Conservation (phyloP, 495 filamentous ascomycete species). For the Staphylotrichum tortipilum region DNA sequence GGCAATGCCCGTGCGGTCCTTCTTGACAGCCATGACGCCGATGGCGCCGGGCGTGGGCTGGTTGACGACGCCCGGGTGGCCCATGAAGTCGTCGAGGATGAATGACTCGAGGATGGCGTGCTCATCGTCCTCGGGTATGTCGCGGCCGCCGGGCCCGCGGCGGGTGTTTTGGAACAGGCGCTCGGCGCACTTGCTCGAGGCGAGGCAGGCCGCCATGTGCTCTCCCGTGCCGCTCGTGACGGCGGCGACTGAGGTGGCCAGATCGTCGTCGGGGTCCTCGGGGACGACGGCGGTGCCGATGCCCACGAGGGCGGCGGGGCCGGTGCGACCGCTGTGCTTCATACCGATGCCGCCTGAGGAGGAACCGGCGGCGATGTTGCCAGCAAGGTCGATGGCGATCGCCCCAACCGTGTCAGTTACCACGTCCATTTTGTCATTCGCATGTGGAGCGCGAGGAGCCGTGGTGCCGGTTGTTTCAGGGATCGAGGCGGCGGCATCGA, state of each 20-base stretch:
- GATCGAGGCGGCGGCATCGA: no score
- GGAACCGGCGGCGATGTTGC: slow-evolving; percentile 90
- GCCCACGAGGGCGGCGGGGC: slow-evolving; percentile 85
- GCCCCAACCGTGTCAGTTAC: slow-evolving; percentile 94
- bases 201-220: slow-evolving; percentile 89
- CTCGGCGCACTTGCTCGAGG: slow-evolving; percentile 67
- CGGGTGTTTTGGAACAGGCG: slow-evolving; percentile 61
- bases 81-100: slow-evolving; percentile 72
- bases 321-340: slow-evolving; percentile 86
- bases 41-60: slow-evolving; percentile 69
- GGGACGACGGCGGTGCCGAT: slow-evolving; percentile 85
- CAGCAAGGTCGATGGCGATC: slow-evolving; percentile 77
- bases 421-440: no score
- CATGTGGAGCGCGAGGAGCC: no score
- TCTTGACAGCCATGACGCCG: slow-evolving; percentile 77
- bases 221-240: slow-evolving; percentile 93
- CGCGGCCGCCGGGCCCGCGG: slow-evolving; percentile 48
- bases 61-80: slow-evolving; percentile 64
- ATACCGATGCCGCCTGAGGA: slow-evolving; percentile 98
- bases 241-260: slow-evolving; percentile 56
- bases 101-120: slow-evolving; percentile 62
- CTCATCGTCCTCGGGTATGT: slow-evolving; percentile 55
- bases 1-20: slow-evolving; percentile 56
- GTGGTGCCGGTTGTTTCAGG: no score
- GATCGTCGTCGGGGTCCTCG: slow-evolving; percentile 43